Base-by-base conservation (phyloP, 2,329 filamentous ascomycete genomes). In the Nannizziopsis barbatae region DNA sequence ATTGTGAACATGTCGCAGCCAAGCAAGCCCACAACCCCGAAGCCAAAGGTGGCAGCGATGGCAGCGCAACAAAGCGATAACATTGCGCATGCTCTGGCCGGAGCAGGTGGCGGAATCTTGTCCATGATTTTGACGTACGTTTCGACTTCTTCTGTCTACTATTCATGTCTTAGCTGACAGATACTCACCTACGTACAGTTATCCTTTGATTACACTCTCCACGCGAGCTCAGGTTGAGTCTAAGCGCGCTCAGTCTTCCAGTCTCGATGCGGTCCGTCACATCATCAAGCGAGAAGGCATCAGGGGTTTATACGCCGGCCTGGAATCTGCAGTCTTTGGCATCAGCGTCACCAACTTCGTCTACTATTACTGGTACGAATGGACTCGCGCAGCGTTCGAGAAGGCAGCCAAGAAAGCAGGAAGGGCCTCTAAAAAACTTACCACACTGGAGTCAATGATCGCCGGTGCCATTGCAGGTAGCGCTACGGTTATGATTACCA, bases 301-400 rank as follows among this genome's bases (percentile, higher is more conserved):
- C 49, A 73, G 79, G 1, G 92, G 92, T 30, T 80, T 98, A 32
- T 98, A 96, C 65, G 82, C 92, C 5, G 92, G 92, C 37, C 79
- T 98, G 51, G 87, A 94, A 67, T 93, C 86, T 53, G 92, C 92
- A 45, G 75, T 98, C 40, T 95, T 98, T 67, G 92, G 92, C 65
- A 96, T 98, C 73, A 92, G 85, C 67, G 83, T 98, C 58, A 98
- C 92, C 60, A 98, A 98, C 74, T 98, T 98, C 65, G 90, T 98
- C 42, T 98, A 98, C 76, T 98, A 98, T 73, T 98, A 96, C 75
- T 98, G 79, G 90, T 98, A 96, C 70, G 92, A 98, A 72, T 98
- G 87, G 86, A 92, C 88, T 54, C 82, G 89, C 51, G 76, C 83
- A 44, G 84, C 84, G 64, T 95, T 96, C 71, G 87, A 72, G 55